A percentile compares a stretch with the other conserved stretches of the same genome.
These are phyloP conservation scores for Kwoniella botswanensis DNA, from an alignment of 768 basidiomycete genomes.

Conservation along the genomic window DNA sequence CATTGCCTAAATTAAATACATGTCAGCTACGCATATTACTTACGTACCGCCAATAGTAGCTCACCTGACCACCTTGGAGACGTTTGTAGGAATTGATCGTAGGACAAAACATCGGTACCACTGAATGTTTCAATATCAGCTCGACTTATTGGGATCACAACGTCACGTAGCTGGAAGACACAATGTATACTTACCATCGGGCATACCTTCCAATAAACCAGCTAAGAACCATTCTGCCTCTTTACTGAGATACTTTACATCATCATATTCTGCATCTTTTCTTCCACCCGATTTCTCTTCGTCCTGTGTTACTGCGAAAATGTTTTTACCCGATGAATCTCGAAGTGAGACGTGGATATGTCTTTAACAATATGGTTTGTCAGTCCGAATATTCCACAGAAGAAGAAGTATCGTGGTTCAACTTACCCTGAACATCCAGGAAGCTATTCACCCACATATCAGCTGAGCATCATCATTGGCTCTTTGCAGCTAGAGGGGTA, in stretches of 20 bases:
- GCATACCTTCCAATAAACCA: slow-evolving; percentile 83
- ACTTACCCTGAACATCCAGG: slow-evolving; percentile 92
- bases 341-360: slow-evolving; percentile 91
- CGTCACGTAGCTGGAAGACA: neutral
- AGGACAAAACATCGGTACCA: slow-evolving; percentile 82
- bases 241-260: slow-evolving; percentile 82
- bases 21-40: neutral
- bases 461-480: neutral
- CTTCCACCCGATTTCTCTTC: slow-evolving; percentile 70
- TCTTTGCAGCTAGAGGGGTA: neutral
- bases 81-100: slow-evolving; percentile 98
- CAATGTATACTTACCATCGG: slow-evolving; percentile 69
- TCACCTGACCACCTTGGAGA: slow-evolving; percentile 81
- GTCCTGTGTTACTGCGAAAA: slow-evolving; percentile 74
- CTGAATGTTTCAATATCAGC: slow-evolving; percentile 48
- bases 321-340: slow-evolving; percentile 69
- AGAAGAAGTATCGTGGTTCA: neutral
- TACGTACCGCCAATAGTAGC: slow-evolving; percentile 19
- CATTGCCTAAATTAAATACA: slow-evolving; percentile 62
- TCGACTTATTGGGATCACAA: neutral
- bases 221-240: slow-evolving; percentile 92
- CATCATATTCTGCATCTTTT: slow-evolving; percentile 72
- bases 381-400: neutral
- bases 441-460: slow-evolving; percentile 63
- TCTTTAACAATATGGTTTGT: slow-evolving; percentile 8